Base-by-base conservation (phyloP, 495 filamentous ascomycete species). In the Clavariopsis aquatica region DNA sequence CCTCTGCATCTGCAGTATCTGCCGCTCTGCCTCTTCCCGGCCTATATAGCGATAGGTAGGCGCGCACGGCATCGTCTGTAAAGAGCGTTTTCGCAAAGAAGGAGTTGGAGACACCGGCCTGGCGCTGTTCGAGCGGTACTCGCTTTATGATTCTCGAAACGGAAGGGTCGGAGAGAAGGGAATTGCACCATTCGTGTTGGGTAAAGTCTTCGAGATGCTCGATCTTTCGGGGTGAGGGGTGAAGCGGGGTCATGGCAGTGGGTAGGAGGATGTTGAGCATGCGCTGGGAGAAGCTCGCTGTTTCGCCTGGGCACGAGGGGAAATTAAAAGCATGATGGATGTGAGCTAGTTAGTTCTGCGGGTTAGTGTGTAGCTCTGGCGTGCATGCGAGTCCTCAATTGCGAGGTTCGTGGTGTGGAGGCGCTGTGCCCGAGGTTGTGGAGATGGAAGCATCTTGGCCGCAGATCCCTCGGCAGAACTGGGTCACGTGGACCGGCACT, bases 201-300 rank as follows among this genome's bases (percentile, higher is more conserved):
- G 57, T 61, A 28, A 61, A 61, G 57, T 61, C 57, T 61, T 61
- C 57, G 5, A 61, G 26, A 28, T 61, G 57, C 29, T 61, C 57
- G 2, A 38, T 61, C n/a, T n/a, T n/a, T 24, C 8, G 45, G 23
- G 7, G 36, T n/a, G 23, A 43, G 12, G 38, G 38, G 38, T 15
- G 38, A 17, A 17, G 38, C 13, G 38, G 38, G 13, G 38, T 43
- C 38, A 43, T 43, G 6, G n/a, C n/a, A n/a, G 38, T 43, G 38
- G 38, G n/a, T 43, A 8, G 38, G 9, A 17, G 38, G 38, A 17
- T n/a, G n/a, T 9, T 17, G 38, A 7, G 38, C 12, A 43, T 43
- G 38, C 8, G 38, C 13, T 3, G 38, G 38, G 13, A 43, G 4
- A 17, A 2, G 15, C n/a, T 43, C 15, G 13, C 12, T 8, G 38